Conservation (phyloP, 352 stramenopile species). For the Globisporangium takayamanum region DNA sequence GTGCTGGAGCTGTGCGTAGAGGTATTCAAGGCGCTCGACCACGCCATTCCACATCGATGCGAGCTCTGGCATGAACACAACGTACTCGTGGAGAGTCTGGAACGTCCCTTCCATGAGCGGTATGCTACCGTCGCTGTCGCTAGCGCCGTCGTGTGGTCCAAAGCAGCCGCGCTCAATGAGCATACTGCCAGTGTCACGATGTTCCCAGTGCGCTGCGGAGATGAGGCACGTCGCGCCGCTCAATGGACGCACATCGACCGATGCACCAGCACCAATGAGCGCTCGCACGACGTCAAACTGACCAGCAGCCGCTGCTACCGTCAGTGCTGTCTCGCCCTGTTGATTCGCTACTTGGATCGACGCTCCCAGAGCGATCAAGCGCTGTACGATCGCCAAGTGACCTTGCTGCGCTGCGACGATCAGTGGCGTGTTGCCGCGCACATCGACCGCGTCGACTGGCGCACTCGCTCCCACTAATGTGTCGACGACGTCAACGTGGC, state of each 20-base stretch:
- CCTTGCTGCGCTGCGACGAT: neutral
- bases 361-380: neutral
- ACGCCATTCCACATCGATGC: conserved; percentile 2
- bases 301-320: neutral
- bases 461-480: neutral
- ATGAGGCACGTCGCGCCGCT: conserved; percentile 3
- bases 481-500: neutral
- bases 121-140: neutral
- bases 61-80: neutral
- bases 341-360: neutral
- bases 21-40: neutral
- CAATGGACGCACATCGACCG: neutral
- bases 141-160: neutral
- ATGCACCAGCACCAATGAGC: neutral
- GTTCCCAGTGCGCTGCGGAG: neutral
- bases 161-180: neutral
- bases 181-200: neutral
- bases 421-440: neutral
- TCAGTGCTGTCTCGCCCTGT: conserved; percentile 1
- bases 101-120: neutral
- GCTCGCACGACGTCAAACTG: conserved; percentile 1
- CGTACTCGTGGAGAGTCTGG: neutral
- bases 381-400: neutral
- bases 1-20: neutral
- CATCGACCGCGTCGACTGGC: neutral